Evolutionary conservation across 768 basidiomycete genomes (phyloP).

Genomic region (Cyathus striatus): DNA sequence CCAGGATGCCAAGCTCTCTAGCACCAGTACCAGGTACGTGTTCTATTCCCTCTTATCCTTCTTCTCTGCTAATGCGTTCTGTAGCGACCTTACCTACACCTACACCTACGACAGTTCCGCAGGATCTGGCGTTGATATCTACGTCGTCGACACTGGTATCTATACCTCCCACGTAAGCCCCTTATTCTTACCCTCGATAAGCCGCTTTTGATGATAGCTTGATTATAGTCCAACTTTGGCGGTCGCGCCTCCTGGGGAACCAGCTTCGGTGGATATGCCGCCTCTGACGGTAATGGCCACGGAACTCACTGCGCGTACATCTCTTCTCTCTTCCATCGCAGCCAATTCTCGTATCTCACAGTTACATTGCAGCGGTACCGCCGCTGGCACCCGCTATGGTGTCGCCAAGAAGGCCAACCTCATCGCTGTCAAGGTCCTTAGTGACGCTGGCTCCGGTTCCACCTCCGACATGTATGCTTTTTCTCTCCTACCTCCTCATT

Average conservation of each 20-base stretch:
- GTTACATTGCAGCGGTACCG: slow-evolving; percentile 15
- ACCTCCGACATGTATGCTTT: neutral
- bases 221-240: slow-evolving; percentile 27
- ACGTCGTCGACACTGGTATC: slow-evolving; percentile 28
- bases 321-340: neutral
- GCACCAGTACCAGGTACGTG: slow-evolving; percentile 5
- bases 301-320: slow-evolving; percentile 28
- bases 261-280: slow-evolving; percentile 20
- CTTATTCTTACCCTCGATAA: neutral
- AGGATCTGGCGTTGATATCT: slow-evolving; percentile 30
- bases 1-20: slow-evolving; percentile 11
- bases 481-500: neutral
- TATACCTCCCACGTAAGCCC: slow-evolving; percentile 15
- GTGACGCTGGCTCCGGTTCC: slow-evolving; percentile 19
- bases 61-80: neutral
- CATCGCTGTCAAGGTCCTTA: slow-evolving; percentile 37
- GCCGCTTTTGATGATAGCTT: neutral
- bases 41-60: neutral
- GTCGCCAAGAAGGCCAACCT: slow-evolving; percentile 24
- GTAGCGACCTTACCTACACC: slow-evolving; percentile 12
- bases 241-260: slow-evolving; percentile 34
- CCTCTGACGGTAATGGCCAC: slow-evolving; percentile 32
- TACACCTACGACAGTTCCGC: slow-evolving; percentile 15
- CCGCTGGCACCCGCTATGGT: slow-evolving; percentile 17
- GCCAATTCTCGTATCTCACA: neutral